Evolutionary conservation across 176 grass and related monocot genomes (phyloP), one percentile per base, ranked within the genome.

Genomic region (Echinochloa phyllopogon): DNA sequence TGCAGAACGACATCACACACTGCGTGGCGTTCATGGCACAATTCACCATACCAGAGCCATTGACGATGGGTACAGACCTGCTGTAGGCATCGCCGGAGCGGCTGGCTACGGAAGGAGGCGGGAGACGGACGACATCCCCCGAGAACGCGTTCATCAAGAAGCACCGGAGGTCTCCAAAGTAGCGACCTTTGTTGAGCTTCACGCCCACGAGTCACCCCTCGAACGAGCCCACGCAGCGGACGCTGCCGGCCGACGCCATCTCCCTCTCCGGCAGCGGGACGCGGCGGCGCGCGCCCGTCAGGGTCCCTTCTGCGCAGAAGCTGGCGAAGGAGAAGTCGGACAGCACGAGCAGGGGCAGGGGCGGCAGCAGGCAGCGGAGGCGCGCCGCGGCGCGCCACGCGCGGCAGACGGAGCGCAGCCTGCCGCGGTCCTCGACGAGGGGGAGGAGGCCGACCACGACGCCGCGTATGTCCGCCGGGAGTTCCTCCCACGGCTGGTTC

Each of bases 141-240:
- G 86, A 76, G 62, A 82, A 87, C 10, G 71, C 20, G 5, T 76
- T 69, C 71, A 82, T 38, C 71, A 87, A 33, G 78, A 82, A 87
- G 78, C 86, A 82, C 41, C 64, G 15, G 8, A 6, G 62, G 5
- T 87, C 86, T 1, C 86, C 86, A 40, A 48, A 68, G 70, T 60
- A 76, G 40, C 60, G 72, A 7, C 59, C 61, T 45, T 69, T 21
- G 40, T 60, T 69, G 20, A 6, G 41, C 61, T 17, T 62, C 78
- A 76, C 86, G 50, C 51, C 62, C 6, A 52, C 86, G 62, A 87
- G 86, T 71, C 78, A 82, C 1, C 78, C 86, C 8, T 82, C 71
- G 15, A 67, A 88, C 17, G 80, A 88, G 44, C 80, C 86, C 13
- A 84, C 80, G 65, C 86, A 88, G 5, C 80, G 86, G 24, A 84